Evolutionary conservation across 768 basidiomycete genomes (phyloP).

Genomic region (Lentinula lateritia): DNA sequence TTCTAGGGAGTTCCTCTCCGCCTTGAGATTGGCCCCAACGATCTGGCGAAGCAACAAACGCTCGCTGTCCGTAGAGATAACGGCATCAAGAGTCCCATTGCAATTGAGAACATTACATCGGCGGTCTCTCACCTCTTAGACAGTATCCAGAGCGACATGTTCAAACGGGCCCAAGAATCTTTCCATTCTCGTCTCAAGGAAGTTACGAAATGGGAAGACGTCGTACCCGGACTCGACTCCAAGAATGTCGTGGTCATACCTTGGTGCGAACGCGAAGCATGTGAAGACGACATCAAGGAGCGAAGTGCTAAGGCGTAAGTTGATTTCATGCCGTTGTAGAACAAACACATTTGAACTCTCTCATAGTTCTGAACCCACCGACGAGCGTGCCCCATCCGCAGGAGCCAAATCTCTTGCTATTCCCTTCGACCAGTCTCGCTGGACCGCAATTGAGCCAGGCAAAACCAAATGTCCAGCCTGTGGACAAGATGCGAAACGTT

Average conservation of each 20-base stretch:
- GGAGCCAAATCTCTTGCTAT: slow-evolving; percentile 97
- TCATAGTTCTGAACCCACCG: slow-evolving; percentile 74
- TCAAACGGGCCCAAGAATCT: slow-evolving; percentile 62
- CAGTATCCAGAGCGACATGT: slow-evolving; percentile 89
- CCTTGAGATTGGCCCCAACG: slow-evolving; percentile 94
- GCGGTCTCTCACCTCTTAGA: slow-evolving; percentile 67
- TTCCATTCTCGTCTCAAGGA: slow-evolving; percentile 69
- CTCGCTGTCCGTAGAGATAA: slow-evolving; percentile 76
- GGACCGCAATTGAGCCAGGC: slow-evolving; percentile 73
- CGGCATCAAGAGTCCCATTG: slow-evolving; percentile 39
- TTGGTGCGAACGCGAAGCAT: slow-evolving; percentile 91
- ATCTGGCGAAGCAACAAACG: slow-evolving; percentile 78
- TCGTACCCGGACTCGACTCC: slow-evolving; percentile 85
- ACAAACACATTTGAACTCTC: slow-evolving; percentile 7
- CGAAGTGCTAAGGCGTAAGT: slow-evolving; percentile 77
- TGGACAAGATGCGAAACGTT: slow-evolving; percentile 83
- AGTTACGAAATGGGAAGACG: slow-evolving; percentile 84
- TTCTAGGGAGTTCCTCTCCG: slow-evolving; percentile 90
- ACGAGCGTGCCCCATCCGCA: slow-evolving; percentile 94
- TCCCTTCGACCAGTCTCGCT: slow-evolving; percentile 88
- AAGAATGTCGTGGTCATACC: slow-evolving; percentile 88
- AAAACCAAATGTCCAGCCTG: slow-evolving; percentile 91
- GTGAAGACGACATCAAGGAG: slow-evolving; percentile 99
- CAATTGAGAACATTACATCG: slow-evolving; percentile 32
- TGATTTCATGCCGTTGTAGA: slow-evolving; percentile 11